Percentiles rank a stretch among this genome's conserved stretches.
These are phyloP conservation scores for Aspergillus sergii DNA, from an alignment of 2,329 filamentous ascomycete species.

Conservation along the genomic window DNA sequence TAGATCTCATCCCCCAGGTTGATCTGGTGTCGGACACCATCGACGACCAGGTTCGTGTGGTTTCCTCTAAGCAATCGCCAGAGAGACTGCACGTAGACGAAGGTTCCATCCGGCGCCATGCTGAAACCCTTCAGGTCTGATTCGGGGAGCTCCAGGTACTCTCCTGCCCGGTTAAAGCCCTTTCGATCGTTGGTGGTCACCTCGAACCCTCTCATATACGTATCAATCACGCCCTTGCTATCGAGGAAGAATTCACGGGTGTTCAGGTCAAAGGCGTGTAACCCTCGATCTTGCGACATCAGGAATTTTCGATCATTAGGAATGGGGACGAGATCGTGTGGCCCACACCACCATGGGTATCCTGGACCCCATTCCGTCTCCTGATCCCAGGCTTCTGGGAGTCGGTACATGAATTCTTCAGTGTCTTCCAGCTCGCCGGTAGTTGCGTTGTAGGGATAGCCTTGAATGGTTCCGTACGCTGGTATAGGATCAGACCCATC, in stretches of 20 bases:
- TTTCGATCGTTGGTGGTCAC: constrained; percentile 26
- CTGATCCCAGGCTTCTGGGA: constrained; percentile 19
- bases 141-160: constrained; percentile 23
- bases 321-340: constrained; percentile 28
- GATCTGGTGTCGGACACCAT: constrained; percentile 21
- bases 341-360: constrained; percentile 27
- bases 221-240: constrained; percentile 18
- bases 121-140: constrained; percentile 29
- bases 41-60: constrained; percentile 25
- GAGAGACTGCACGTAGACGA: constrained; percentile 27
- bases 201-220: constrained; percentile 28
- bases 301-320: constrained; percentile 28
- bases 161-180: constrained; percentile 19
- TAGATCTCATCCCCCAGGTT: constrained; percentile 29
- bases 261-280: constrained; percentile 25
- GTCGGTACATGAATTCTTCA: constrained; percentile 16
- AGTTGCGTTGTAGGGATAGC: constrained; percentile 24
- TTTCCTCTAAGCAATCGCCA: constrained; percentile 23
- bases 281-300: constrained; percentile 24
- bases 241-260: constrained; percentile 17
- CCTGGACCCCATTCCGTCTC: constrained; percentile 26
- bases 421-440: constrained; percentile 21
- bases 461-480: constrained; percentile 23
- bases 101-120: constrained; percentile 27
- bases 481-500: constrained; percentile 26